These are phyloP conservation scores for Candolleomyces eurysporus DNA, from an alignment of 768 basidiomycete genomes.

Conservation along the genomic window DNA sequence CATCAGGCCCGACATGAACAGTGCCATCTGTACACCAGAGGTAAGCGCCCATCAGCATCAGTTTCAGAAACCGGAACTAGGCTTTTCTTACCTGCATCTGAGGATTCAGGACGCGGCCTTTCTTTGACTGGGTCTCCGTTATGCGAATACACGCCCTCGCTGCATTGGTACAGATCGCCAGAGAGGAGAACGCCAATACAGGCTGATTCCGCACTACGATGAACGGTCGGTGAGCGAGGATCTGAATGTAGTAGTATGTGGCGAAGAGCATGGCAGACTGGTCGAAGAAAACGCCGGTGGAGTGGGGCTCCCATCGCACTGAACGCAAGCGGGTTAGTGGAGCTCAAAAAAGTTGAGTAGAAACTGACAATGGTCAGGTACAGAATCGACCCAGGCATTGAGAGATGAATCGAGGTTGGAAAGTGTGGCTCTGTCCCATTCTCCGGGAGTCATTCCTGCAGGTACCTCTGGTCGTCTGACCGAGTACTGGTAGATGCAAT, in stretches of 20 bases:
- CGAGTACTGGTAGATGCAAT: conserved; percentile 43
- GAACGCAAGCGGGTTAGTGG: too few species aligned
- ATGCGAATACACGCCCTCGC: too few species aligned
- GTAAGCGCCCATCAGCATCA: neutral
- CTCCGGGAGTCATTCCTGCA: conserved; percentile 33
- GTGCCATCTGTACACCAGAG: neutral
- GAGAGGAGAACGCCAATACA: too few species aligned
- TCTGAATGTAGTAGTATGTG: too few species aligned
- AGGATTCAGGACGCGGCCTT: too few species aligned
- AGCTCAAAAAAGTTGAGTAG: neutral
- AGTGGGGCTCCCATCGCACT: too few species aligned
- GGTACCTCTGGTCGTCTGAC: conserved; percentile 47
- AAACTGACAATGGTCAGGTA: conserved; percentile 45
- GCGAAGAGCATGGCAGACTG: too few species aligned
- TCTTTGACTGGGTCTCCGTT: too few species aligned
- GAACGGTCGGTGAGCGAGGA: too few species aligned
- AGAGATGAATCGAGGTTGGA: conserved; percentile 61
- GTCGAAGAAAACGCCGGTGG: too few species aligned
- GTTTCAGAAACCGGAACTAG: neutral
- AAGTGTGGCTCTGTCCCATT: conserved; percentile 53
- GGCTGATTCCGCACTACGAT: too few species aligned
- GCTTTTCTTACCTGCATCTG: neutral
- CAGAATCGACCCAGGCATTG: conserved; percentile 57
- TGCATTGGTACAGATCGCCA: too few species aligned
- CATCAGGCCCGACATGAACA: neutral